These are phyloP conservation scores for Tolypocladium tropicale DNA, from an alignment of 2,329 filamentous ascomycete genomes.

Conservation along the genomic window DNA sequence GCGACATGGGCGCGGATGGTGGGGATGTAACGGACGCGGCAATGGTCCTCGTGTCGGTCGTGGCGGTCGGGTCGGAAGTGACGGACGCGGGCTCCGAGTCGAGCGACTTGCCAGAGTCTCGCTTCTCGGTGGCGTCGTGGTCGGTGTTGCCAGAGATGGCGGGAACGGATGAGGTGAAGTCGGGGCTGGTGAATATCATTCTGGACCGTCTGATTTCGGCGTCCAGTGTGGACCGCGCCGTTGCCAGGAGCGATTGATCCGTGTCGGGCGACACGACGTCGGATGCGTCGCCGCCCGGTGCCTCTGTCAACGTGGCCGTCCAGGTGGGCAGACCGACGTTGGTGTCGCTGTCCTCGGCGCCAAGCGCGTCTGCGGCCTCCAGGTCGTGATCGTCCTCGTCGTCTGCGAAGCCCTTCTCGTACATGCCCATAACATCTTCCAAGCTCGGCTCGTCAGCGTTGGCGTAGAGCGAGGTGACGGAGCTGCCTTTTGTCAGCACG, in stretches of 20 bases:
- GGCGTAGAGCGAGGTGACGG: conserved; percentile 49
- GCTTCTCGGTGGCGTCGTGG: conserved; percentile 24
- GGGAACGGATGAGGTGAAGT: conserved; percentile 28
- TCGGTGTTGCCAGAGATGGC: conserved; percentile 22
- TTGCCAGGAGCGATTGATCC: conserved; percentile 7
- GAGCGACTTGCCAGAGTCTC: conserved; percentile 41
- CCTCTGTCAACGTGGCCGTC: conserved; percentile 5
- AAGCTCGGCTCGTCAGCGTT: conserved; percentile 49
- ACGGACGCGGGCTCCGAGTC: conserved; percentile 24
- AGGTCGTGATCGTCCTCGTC: conserved; percentile 13
- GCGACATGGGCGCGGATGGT: conserved; percentile 1
- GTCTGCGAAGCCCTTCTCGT: conserved; percentile 50
- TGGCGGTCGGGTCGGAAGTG: conserved; percentile 11
- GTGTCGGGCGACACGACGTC: conserved; percentile 8
- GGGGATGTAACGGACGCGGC: conserved; percentile 1
- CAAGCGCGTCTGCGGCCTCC: not conserved
- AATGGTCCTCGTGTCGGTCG: conserved; percentile 2
- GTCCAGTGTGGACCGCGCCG: conserved; percentile 20
- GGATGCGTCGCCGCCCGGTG: not conserved
- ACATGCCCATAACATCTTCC: conserved; percentile 62
- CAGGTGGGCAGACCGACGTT: conserved; percentile 1
- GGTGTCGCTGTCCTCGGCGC: not conserved
- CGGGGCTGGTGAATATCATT: conserved; percentile 27
- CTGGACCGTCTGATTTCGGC: conserved; percentile 28
- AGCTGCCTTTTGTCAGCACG: conserved; percentile 69